Percentiles rank a stretch among this genome's conserved stretches.
These are phyloP conservation scores for Zygoascus flipseniorum DNA, from an alignment of 805 yeast species.

Conservation along the genomic window DNA sequence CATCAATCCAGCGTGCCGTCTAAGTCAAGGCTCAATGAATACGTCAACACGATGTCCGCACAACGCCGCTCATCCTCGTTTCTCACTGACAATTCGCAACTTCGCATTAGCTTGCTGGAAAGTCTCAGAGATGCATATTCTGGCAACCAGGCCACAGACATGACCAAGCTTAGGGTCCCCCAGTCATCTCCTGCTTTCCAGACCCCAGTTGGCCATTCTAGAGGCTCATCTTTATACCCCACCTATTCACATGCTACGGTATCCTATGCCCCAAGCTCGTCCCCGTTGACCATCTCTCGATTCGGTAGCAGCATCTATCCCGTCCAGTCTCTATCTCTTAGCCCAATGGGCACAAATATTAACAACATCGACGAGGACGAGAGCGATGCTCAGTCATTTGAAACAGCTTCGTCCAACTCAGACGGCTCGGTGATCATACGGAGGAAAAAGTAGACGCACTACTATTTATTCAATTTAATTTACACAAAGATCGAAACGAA, in stretches of 20 bases:
- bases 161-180: background rate
- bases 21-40: background rate
- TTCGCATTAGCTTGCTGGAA: background rate
- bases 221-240: background rate
- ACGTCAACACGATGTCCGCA: background rate
- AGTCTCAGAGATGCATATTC: background rate
- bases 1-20: background rate
- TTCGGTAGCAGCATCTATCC: background rate
- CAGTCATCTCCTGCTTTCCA: background rate
- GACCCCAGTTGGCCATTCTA: background rate
- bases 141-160: background rate
- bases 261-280: background rate
- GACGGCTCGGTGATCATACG: constrained; percentile 8
- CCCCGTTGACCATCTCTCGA: background rate
- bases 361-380: background rate
- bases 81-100: background rate
- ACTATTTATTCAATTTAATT: background rate
- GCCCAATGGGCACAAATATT: background rate
- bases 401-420: background rate
- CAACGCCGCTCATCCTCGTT: background rate
- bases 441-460: background rate
- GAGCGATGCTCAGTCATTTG: background rate
- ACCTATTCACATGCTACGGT: background rate
- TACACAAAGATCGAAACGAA: background rate
- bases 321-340: background rate